phyloP scores from a whole-genome alignment of 257 asterid genomes.

The Solanum sejunctum region DNA sequence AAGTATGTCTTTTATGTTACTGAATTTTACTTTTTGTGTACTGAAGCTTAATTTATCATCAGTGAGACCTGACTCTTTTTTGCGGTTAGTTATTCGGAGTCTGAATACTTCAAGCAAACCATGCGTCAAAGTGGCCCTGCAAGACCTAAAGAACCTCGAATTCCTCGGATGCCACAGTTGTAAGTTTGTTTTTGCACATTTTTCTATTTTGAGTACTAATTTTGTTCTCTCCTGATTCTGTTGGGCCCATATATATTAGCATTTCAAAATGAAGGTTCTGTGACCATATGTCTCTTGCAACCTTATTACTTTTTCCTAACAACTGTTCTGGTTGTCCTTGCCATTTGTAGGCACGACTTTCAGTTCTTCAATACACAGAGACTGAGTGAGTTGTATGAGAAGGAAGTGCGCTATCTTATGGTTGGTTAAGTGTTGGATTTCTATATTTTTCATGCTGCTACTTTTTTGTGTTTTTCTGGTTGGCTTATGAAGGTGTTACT shows the following conservation, averaged over 20 bases:
- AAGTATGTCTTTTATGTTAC: conserved; percentile 44
- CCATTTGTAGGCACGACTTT: conserved; percentile 73
- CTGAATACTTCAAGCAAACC: conserved; percentile 98
- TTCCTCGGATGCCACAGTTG: conserved; percentile 99
- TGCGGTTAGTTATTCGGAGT: conserved; percentile 68
- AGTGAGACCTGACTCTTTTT: not conserved
- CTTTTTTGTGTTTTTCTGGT: not conserved
- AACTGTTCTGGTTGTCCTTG: not conserved
- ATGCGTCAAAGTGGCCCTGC: conserved; percentile 98
- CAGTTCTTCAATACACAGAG: conserved; percentile 96
- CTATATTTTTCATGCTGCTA: not conserved
- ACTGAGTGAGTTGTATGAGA: conserved; percentile 89
- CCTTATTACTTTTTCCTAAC: not conserved
- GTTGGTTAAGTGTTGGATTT: conserved; percentile 33
- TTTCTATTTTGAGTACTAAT: not conserved
- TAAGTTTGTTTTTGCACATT: conserved; percentile 12
- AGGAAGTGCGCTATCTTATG: conserved; percentile 96
- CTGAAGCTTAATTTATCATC: not conserved
- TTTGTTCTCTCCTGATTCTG: not conserved
- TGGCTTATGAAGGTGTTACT: conserved; percentile 5
- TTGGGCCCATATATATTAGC: not conserved
- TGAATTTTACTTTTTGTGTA: not conserved
- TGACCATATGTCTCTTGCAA: not conserved
- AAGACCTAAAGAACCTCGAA: conserved; percentile 91
- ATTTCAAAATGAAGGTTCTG: not conserved